A percentile compares a stretch with the other conserved stretches of the same genome.
Evolutionary conservation across 2,329 filamentous ascomycete species (phyloP).

Genomic region (Paraphaeosphaeria sporulosa): DNA sequence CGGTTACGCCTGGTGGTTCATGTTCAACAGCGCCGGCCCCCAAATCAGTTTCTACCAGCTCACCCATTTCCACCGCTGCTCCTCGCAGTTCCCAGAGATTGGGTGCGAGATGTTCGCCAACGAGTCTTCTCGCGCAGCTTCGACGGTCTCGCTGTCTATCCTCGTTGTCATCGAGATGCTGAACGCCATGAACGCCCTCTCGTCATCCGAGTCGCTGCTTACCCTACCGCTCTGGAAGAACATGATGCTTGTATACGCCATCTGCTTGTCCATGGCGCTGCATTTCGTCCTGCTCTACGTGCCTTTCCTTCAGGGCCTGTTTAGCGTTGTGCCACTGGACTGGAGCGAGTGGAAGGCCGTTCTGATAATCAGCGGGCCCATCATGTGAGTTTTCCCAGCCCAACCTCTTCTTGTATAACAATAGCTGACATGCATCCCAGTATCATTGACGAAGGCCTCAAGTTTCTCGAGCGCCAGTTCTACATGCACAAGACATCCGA

Average conservation of each 20-base stretch:
- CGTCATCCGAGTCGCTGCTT: constrained; percentile 90
- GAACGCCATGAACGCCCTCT: constrained; percentile 98
- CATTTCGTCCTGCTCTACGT: constrained; percentile 95
- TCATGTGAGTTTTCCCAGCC: constrained; percentile 73
- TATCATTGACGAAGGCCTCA: constrained; percentile 83
- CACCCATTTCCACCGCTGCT: constrained; percentile 92
- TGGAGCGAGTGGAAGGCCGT: constrained; percentile 93
- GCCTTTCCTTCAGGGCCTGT: constrained; percentile 85
- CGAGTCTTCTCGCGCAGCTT: constrained; percentile 85
- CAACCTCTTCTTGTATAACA: neutral
- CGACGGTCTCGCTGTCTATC: constrained; percentile 88
- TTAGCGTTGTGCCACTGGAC: constrained; percentile 89
- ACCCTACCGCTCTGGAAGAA: constrained; percentile 98
- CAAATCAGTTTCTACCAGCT: constrained; percentile 92
- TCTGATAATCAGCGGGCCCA: constrained; percentile 83
- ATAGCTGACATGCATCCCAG: constrained; percentile 52
- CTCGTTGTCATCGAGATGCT: constrained; percentile 99
- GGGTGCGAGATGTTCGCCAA: constrained; percentile 92
- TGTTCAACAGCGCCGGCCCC: constrained; percentile 90
- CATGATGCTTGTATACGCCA: constrained; percentile 97
- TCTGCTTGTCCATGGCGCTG: constrained; percentile 88
- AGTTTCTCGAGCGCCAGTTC: constrained; percentile 69
- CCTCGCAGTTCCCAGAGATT: constrained; percentile 82
- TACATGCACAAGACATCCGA: constrained; percentile 38
- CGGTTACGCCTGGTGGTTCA: constrained; percentile 99